Evolutionary conservation across 2,329 filamentous ascomycete species (phyloP).

Genomic region (Exutisphaerella laricina): DNA sequence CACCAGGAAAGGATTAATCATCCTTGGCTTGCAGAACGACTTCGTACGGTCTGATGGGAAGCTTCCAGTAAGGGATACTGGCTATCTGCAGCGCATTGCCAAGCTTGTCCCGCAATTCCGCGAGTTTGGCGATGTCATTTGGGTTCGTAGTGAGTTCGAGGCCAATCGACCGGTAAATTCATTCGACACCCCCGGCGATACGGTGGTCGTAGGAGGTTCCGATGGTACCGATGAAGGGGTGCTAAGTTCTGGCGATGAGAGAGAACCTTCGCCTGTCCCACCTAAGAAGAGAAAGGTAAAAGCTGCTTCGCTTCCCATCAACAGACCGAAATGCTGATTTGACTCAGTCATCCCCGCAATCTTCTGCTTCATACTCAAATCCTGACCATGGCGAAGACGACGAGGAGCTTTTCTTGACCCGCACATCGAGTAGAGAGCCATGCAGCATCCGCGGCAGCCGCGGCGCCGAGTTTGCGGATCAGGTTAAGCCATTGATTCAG

Average conservation of each 20-base stretch:
- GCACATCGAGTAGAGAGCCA: conserved; percentile 34
- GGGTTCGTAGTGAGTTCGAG: conserved; percentile 71
- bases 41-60: conserved; percentile 66
- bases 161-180: conserved; percentile 19
- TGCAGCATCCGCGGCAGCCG: conserved; percentile 40
- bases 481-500: conserved; percentile 47
- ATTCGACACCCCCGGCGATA: conserved; percentile 21
- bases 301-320: too few species aligned
- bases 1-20: conserved; percentile 64
- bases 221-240: conserved; percentile 6
- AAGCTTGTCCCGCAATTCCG: conserved; percentile 69
- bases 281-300: conserved; percentile 14
- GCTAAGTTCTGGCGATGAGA: background rate
- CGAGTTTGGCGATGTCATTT: conserved; percentile 67
- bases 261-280: background rate
- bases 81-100: conserved; percentile 62
- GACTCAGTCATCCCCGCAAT: conserved; percentile 5
- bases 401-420: conserved; percentile 43
- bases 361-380: conserved; percentile 7
- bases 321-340: conserved; percentile 7
- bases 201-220: conserved; percentile 23
- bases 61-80: conserved; percentile 57
- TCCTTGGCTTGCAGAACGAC: conserved; percentile 87
- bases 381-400: conserved; percentile 32
- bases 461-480: conserved; percentile 48